Evolutionary conservation across 352 stramenopile genomes (phyloP), one percentile per base, ranked within the genome.

Genomic region (Phytopythium boreale): DNA sequence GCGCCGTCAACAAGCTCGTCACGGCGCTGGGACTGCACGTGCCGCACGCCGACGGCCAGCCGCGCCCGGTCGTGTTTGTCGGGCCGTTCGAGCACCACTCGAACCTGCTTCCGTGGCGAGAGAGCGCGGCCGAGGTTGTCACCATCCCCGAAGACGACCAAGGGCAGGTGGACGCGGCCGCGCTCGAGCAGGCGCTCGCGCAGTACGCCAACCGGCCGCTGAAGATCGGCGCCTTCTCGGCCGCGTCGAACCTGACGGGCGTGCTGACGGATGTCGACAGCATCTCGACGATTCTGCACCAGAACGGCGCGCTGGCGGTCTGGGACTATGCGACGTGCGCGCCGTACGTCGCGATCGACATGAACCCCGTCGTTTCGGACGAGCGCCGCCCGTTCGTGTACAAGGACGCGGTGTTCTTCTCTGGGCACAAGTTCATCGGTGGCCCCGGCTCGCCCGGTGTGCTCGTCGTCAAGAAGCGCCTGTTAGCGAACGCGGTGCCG

Each of bases 11-110:
- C 64, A 95, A 95, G 59, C 67, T 97, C 26, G 77, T 97, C 19
- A 53, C 74, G 19, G 76, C 86, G 47, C 69, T 97, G 0, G 85
- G 86, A 1, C 62, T 94, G 37, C 64, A 87, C 26, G 37, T 63
- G 44, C 75, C 77, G 24, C 46, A 70, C 43, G 58, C 53, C 26
- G 20, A 29, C 17, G 20, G 31, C 44, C 31, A 47, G 31, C 22
- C 49, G 46, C 9, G 56, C 19, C 51, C 94, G 0, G 88, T 98
- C 11, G 91, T 98, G 59, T 94, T 98, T 56, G 90, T 93, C 26
- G 86, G 93, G 37, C 97, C 96, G 11, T 98, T 97, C 62, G 97
- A 98, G 73, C 97, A 99, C 74, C 97, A 99, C 74, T 98, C 94
- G 27, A 99, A 99, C 77, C 66, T 99, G 19, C 72, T 99, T 11